Evolutionary conservation across 139 green algal species (phyloP).

Genomic region (Deuterostichococcus epilithicus): DNA sequence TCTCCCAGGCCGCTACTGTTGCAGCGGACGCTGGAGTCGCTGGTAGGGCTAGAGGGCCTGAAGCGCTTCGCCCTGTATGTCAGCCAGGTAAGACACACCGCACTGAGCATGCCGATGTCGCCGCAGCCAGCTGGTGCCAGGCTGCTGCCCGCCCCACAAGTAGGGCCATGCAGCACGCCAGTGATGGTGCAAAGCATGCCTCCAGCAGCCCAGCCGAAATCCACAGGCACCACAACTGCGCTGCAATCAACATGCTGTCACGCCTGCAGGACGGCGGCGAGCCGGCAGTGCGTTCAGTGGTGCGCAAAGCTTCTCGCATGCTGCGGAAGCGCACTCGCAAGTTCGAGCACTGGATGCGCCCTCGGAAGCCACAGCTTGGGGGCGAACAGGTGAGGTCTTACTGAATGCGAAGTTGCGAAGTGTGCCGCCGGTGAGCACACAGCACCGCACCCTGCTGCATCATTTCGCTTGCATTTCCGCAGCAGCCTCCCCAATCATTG

Average conservation of each 20-base stretch:
- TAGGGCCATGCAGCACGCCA: too few species aligned
- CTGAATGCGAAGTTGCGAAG: not conserved
- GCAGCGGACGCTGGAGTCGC: conserved; percentile 26
- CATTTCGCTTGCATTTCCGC: not conserved
- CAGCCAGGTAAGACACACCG: conserved; percentile 32
- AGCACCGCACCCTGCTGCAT: not conserved
- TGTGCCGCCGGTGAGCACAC: not conserved
- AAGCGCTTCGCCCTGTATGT: conserved; percentile 30
- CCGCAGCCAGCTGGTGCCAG: not conserved
- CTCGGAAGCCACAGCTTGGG: conserved; percentile 13
- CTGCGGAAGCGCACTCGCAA: not conserved
- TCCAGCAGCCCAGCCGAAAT: too few species aligned
- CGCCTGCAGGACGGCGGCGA: too few species aligned
- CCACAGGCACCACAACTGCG: not conserved
- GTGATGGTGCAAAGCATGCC: too few species aligned
- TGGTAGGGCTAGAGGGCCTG: conserved; percentile 25
- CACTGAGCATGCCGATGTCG: conserved; percentile 6
- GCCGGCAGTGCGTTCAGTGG: too few species aligned
- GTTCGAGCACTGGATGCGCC: conserved; percentile 31
- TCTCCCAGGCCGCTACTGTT: conserved; percentile 19
- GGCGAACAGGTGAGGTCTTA: conserved; percentile 9
- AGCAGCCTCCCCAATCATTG: not conserved
- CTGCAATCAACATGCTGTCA: not conserved
- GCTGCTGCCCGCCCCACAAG: not conserved
- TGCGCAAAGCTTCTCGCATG: too few species aligned